Base-by-base conservation (phyloP, 139 green algal genomes). In the Nannochloris sp. region DNA sequence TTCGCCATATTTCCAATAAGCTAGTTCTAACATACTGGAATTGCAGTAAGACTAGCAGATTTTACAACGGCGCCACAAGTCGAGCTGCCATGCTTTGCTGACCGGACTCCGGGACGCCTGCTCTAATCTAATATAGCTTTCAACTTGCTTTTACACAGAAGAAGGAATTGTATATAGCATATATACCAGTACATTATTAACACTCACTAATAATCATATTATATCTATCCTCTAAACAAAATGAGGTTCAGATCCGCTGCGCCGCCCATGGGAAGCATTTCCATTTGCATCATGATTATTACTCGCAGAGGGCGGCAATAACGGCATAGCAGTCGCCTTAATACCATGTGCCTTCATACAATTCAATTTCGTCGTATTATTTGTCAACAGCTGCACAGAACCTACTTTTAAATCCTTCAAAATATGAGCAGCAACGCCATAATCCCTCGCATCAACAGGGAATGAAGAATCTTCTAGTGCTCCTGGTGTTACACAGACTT, bases 371-470 rank as follows among this genome's bases (percentile, higher is more conserved):
- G 14, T 67, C 19, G 31, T 38, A 33, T 70, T 67, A n/a, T 47
- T 45, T 4, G 25, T 54, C n/a, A 74, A 32, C 27, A 85, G n/a
- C 44, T 34, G 37, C 3, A 81, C 73, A 4, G 68, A 67, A 3
- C 14, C 12, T 7, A 81, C 70, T 4, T 67, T 61, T 34, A 85
- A 48, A 25, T 74, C 45, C 19, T 42, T 51, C 45, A 87, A 42
- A 54, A 89, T 87, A 48, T 79, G 77, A 23, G 81, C 75, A 23
- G 63, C 81, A 25, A 76, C 25, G 9, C 73, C 75, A 33, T 72
- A 68, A 37, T 84, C 72, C n/a, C 29, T 14, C 8, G 48, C n/a
- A 62, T 65, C 24, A 60, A 73, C 54, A 36, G 54, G 54, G 27
- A 71, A 71, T 10, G 54, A 24, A 4, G 30, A 37, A 39, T 71